phyloP scores from a whole-genome alignment of 73 alveolate species.

The Uronychia binucleata region DNA sequence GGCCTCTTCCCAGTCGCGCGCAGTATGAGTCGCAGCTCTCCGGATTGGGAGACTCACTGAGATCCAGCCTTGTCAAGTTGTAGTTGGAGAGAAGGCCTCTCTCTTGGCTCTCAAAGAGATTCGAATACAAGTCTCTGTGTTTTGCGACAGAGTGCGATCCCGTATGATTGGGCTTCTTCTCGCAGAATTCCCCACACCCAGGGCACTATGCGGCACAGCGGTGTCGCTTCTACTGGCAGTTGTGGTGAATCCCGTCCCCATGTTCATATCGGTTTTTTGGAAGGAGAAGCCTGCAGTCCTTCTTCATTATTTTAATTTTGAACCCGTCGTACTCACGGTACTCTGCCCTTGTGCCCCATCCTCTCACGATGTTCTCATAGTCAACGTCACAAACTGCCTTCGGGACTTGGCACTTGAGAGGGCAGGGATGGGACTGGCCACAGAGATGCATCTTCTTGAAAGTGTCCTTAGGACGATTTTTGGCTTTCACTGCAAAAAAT shows the following conservation, averaged over 20 bases:
- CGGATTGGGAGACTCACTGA: background rate
- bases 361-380: background rate
- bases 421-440: background rate
- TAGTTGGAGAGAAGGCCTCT: background rate
- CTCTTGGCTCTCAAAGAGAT: background rate
- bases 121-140: background rate
- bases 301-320: no score
- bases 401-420: background rate
- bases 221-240: background rate
- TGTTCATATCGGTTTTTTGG: background rate
- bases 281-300: background rate
- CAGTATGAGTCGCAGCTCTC: background rate
- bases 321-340: background rate
- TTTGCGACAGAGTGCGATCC: background rate
- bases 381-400: background rate
- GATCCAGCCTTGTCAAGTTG: background rate
- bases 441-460: background rate
- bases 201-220: background rate
- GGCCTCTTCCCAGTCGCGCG: background rate
- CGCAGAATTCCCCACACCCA: background rate
- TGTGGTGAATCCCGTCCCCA: background rate
- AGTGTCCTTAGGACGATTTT: background rate
- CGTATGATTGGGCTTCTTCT: background rate
- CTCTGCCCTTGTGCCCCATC: background rate
- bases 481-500: background rate